These are phyloP conservation scores for Coniferiporia sulphurascens DNA, from an alignment of 1,284 basidiomycete genomes.

Conservation along the genomic window DNA sequence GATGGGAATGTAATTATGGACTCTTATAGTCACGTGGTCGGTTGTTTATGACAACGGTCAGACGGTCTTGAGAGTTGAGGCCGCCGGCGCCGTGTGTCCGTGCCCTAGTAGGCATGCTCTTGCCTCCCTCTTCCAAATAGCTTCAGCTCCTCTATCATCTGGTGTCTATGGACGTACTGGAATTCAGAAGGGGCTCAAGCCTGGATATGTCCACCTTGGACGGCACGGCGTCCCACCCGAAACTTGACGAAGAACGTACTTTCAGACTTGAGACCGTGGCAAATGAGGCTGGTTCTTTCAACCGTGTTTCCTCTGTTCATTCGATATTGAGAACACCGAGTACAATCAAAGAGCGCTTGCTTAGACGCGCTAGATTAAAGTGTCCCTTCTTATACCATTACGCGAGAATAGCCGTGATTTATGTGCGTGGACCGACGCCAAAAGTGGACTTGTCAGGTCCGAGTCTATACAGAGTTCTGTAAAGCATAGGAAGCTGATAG, in stretches of 20 bases:
- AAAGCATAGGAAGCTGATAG: neutral
- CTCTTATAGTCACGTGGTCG: too few relatives aligned
- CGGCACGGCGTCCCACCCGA: neutral
- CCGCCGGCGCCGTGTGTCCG: too few relatives aligned
- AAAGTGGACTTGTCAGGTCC: slow-evolving; percentile 53
- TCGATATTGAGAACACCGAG: neutral
- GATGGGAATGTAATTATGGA: too few relatives aligned
- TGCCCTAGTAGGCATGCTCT: too few relatives aligned
- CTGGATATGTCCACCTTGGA: slow-evolving; percentile 1
- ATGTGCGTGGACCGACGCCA: slow-evolving; percentile 53
- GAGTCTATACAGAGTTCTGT: slow-evolving; percentile 22
- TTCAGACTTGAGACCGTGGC: slow-evolving; percentile 2
- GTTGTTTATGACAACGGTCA: too few relatives aligned
- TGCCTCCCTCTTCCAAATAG: too few relatives aligned
- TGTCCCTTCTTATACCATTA: slow-evolving; percentile 22
- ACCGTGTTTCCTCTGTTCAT: neutral
- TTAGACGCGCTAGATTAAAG: neutral
- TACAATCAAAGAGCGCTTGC: slow-evolving; percentile 5
- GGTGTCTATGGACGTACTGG: too few relatives aligned
- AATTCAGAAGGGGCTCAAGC: neutral
- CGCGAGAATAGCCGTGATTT: slow-evolving; percentile 29
- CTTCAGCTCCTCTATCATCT: too few relatives aligned
- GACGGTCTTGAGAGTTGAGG: too few relatives aligned
- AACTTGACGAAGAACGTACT: slow-evolving; percentile 5
- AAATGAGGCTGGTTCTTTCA: neutral